phyloP scores from a whole-genome alignment of 1,284 basidiomycete genomes.

The Dichomitus squalens region DNA sequence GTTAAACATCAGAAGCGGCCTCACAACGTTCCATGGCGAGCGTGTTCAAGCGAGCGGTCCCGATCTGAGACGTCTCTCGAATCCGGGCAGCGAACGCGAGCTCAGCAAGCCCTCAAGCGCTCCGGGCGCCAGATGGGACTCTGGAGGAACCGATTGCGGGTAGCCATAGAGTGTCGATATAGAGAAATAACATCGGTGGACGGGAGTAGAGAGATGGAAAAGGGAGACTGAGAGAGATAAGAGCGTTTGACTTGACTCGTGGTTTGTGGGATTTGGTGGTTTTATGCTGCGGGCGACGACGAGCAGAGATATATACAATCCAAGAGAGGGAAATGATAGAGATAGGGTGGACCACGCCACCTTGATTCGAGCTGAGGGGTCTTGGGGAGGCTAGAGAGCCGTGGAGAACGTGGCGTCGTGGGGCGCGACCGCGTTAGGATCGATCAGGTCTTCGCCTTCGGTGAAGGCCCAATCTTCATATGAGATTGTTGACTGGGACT shows the following conservation, averaged over 20 bases:
- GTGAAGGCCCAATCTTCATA: neutral
- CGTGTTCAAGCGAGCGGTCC: neutral
- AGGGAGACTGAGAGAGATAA: neutral
- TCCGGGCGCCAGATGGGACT: neutral
- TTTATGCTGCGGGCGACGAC: too few species aligned
- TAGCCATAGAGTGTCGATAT: too few species aligned
- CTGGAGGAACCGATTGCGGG: too few species aligned
- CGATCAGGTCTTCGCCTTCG: neutral
- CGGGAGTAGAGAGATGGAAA: neutral
- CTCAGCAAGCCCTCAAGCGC: neutral
- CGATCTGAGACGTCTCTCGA: neutral
- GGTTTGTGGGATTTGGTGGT: neutral
- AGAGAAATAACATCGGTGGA: neutral
- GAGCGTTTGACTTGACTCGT: neutral
- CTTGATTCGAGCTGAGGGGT: neutral
- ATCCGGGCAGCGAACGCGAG: neutral
- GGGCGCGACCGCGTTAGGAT: neutral
- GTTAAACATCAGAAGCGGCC: neutral
- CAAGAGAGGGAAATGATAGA: neutral
- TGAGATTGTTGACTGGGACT: neutral
- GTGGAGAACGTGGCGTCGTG: neutral
- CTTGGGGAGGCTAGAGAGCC: neutral
- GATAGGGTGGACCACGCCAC: neutral
- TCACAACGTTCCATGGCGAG: neutral
- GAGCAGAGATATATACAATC: neutral